Base-by-base conservation (phyloP, 208 protist genomes). In the Zelonia costaricensis region DNA sequence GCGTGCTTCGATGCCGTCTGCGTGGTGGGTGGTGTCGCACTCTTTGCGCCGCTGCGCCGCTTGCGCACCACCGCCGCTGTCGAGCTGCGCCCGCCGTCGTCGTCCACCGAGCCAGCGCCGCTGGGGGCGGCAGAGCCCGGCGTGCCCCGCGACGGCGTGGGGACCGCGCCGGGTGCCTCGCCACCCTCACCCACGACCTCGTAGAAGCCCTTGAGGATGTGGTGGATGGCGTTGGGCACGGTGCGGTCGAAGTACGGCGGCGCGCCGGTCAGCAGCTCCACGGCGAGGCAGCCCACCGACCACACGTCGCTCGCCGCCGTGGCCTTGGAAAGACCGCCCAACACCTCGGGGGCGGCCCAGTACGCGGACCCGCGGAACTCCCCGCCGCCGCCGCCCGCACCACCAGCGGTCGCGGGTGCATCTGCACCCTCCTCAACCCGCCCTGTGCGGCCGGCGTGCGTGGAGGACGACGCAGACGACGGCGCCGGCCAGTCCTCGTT, bases 331-430 rank as follows among this genome's bases (percentile, higher is more conserved):
- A 80, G 66, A 1, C 86, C 86, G 6, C 64, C 56, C 2, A 82
- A 74, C 13, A 81, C 73, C 58, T 95, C 86, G 15, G 89, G 89
- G 13, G 89, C 80, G 69, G 89, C 86, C 84, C 86, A 95, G 66
- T 92, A 93, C 16, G 91, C 71, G n/a, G 89, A 92, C 12, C 89
- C 89, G 0, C 86, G 69, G 39, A 89, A 73, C n/a, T 68, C 71
- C 18, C 35, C 23, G 38, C 45, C 52, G 40, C 47, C 38, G 15
- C 35, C n/a, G 43, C 31, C 48, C n/a, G n/a, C n/a, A n/a, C n/a
- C n/a, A n/a, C n/a, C 44, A 13, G 44, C 62, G 4, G 42, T 44
- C 4, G 18, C 51, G 15, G 15, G 58, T 16, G 47, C 36, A 38
- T 28, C 45, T n/a, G 3, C 44, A 22, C 42, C 55, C 22, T 69